phyloP scores from a whole-genome alignment of 2,329 filamentous ascomycete genomes.

The Scedosporium dehoogii region DNA sequence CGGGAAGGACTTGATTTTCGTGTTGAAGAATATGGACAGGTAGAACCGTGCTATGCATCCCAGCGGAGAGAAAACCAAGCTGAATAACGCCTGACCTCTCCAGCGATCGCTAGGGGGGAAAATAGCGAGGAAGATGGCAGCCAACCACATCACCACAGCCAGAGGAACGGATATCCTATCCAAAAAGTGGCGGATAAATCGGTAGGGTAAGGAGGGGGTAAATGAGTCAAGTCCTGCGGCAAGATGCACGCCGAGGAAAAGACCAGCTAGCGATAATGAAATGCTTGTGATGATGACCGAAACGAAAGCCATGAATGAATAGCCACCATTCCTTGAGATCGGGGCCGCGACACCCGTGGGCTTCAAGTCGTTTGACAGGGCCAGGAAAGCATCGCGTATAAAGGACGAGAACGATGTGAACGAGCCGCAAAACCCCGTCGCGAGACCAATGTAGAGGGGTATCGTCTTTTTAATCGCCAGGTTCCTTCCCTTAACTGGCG shows the following conservation, averaged over 20 bases:
- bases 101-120: slow-evolving; percentile 64
- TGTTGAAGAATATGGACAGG: slow-evolving; percentile 60
- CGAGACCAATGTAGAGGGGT: slow-evolving; percentile 76
- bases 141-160: slow-evolving; percentile 68
- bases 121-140: slow-evolving; percentile 60
- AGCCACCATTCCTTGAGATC: slow-evolving; percentile 54
- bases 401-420: slow-evolving; percentile 88
- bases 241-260: slow-evolving; percentile 66
- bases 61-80: slow-evolving; percentile 71
- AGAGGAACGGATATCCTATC: slow-evolving; percentile 57
- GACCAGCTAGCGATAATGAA: slow-evolving; percentile 56
- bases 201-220: slow-evolving; percentile 51
- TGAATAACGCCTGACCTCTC: slow-evolving; percentile 67
- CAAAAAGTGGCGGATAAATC: slow-evolving; percentile 45
- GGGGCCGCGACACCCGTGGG: slow-evolving; percentile 20
- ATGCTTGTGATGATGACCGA: slow-evolving; percentile 67
- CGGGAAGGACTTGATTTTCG: slow-evolving; percentile 57
- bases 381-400: slow-evolving; percentile 69
- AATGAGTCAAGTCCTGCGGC: slow-evolving; percentile 50
- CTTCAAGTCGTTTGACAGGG: slow-evolving; percentile 62
- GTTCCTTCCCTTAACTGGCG: slow-evolving; percentile 18
- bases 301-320: slow-evolving; percentile 73
- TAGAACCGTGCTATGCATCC: slow-evolving; percentile 73
- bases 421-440: slow-evolving; percentile 80
- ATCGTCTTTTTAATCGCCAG: slow-evolving; percentile 69